Evolutionary conservation across 257 asterid genomes (phyloP).

Genomic region (Leptodermis oblonga): DNA sequence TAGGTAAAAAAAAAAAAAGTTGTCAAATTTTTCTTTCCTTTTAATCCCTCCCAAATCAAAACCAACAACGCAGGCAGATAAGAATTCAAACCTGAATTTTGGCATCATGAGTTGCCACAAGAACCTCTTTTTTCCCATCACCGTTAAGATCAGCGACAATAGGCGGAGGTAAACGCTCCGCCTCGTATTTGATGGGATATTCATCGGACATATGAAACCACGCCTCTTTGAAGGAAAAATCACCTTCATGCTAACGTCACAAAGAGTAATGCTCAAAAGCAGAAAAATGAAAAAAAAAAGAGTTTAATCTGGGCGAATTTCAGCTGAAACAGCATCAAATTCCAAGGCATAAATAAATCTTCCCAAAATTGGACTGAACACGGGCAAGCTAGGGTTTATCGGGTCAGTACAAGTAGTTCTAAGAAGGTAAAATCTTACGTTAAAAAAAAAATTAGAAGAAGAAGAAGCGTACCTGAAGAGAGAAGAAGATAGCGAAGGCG

Average conservation of each 20-base stretch:
- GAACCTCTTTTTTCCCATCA: constrained; percentile 86
- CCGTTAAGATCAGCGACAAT: constrained; percentile 95
- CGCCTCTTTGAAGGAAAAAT: constrained; percentile 93
- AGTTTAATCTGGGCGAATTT: background rate
- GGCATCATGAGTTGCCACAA: constrained; percentile 95
- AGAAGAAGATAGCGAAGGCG: constrained; percentile 96
- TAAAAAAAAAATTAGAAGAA: background rate
- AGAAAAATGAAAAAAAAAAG: background rate
- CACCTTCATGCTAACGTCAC: constrained; percentile 75
- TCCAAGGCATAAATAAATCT: background rate
- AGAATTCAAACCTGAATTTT: constrained; percentile 57
- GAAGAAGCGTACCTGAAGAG: constrained; percentile 65
- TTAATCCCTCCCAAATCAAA: background rate
- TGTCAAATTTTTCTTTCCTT: background rate
- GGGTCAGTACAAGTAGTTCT: background rate
- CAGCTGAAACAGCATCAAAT: background rate
- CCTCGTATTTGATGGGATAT: constrained; percentile 86
- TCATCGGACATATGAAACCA: constrained; percentile 93
- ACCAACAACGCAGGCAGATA: background rate
- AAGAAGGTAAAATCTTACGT: background rate
- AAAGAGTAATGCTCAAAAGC: background rate
- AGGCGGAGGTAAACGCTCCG: constrained; percentile 94
- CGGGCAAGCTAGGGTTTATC: constrained; percentile 13
- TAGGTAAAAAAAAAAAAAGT: background rate
- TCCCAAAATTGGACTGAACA: background rate